Conservation (phyloP, 2,329 filamentous ascomycete genomes). For the Bipolaris oryzae region DNA sequence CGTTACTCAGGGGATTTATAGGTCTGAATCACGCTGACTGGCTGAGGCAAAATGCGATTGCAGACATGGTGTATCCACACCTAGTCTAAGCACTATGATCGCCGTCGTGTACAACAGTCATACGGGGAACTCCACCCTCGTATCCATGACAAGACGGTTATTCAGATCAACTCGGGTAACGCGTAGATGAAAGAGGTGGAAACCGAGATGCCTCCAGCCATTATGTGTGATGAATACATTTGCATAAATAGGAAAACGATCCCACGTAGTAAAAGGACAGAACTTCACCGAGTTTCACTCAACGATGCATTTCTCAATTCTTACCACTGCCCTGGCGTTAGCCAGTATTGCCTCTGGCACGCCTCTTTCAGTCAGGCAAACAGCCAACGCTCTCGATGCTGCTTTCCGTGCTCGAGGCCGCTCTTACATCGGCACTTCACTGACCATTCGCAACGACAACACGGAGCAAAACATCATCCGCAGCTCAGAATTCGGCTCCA, state of each 20-base stretch:
- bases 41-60: no score
- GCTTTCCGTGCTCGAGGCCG: constrained; percentile 35
- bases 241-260: not conserved
- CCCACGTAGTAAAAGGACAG: not conserved
- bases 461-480: constrained; percentile 30
- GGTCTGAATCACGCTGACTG: no score
- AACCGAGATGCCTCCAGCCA: not conserved
- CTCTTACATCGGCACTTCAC: constrained; percentile 45
- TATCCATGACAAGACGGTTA: not conserved
- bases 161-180: not conserved
- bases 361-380: constrained; percentile 24
- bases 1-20: no score
- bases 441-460: constrained; percentile 45
- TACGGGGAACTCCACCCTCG: not conserved
- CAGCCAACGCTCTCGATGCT: constrained; percentile 27
- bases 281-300: not conserved
- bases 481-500: constrained; percentile 38
- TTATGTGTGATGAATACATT: not conserved
- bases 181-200: not conserved
- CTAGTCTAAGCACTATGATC: not conserved
- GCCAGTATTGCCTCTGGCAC: constrained; percentile 19
- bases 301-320: constrained; percentile 26
- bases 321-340: constrained; percentile 31
- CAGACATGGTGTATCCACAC: not conserved
- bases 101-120: not conserved